Evolutionary conservation across 257 asterid genomes (phyloP), one percentile per base, ranked within the genome.

Genomic region (Solanum lycopersicoides): DNA sequence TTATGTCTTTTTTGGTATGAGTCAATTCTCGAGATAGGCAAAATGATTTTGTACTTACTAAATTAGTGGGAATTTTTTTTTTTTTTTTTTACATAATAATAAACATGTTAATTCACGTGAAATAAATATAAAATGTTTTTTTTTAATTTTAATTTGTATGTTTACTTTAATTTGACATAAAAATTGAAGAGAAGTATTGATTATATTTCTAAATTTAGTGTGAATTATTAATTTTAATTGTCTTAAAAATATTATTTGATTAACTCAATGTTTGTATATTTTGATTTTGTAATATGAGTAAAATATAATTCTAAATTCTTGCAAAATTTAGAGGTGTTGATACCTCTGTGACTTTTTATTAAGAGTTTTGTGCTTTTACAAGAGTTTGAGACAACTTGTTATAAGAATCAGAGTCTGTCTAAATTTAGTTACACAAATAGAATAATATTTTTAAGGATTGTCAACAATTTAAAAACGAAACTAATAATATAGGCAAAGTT

Each of bases 291-390:
- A 16, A 16, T 50, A 53, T 1, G 7, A 53, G 1, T 53, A 9
- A 53, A 53, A 53, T 53, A 16, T 6, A 53, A 0, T 1, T 1
- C 4, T 53, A 53, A 16, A 53, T 53, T 53, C 1, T 53, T 53
- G 4, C 1, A 9, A 53, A 53, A 6, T 53, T 16, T 53, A 53
- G 63, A 53, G 3, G 63, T 16, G 10, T 53, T 53, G 0, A 16
- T 0, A 53, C 1, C 15, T 6, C 0, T 6, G 0, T 6, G 10
- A 5, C 0, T 2, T 53, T 16, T 16, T 0, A 16, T 16, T 16
- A 53, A 16, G 4, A 53, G 4, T 6, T 0, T 16, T 23, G 7
- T 53, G 0, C 0, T 16, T 16, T 7, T 53, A 16, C 0, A 53
- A 53, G 4, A 18, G 0, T 18, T 6, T 53, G 4, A 53, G n/a